Conservation (phyloP, 2,329 filamentous ascomycete genomes). For the Emericellopsis atlantica region DNA sequence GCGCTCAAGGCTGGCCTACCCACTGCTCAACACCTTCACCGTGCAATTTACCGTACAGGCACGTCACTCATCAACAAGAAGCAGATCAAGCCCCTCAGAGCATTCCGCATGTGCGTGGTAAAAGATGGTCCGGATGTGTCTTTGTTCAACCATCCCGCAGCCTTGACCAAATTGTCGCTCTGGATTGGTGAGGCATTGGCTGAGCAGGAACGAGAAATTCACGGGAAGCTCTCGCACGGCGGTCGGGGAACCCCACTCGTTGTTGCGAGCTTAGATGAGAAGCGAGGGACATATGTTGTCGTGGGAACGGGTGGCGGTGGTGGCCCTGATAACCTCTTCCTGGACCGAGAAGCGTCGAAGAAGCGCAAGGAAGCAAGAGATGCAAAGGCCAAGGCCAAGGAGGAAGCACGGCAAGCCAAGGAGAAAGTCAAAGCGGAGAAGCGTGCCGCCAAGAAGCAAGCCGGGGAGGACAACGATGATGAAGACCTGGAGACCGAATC, state of each 20-base stretch:
- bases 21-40: slow-evolving; percentile 78
- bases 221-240: slow-evolving; percentile 55
- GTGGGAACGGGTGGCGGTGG: slow-evolving; percentile 86
- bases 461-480: slow-evolving; percentile 30
- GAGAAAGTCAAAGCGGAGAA: slow-evolving; percentile 49
- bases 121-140: slow-evolving; percentile 85
- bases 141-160: slow-evolving; percentile 88
- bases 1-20: slow-evolving; percentile 64
- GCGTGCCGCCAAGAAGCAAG: slow-evolving; percentile 39
- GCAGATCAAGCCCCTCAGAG: slow-evolving; percentile 82
- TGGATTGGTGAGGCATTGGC: slow-evolving; percentile 90
- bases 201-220: slow-evolving; percentile 71
- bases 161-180: slow-evolving; percentile 81
- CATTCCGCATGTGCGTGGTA: slow-evolving; percentile 91
- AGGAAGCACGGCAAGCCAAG: slow-evolving; percentile 43
- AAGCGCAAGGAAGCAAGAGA: slow-evolving; percentile 51
- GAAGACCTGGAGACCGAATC: slow-evolving; percentile 34
- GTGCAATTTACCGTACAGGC: slow-evolving; percentile 86
- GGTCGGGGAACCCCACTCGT: slow-evolving; percentile 75
- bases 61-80: slow-evolving; percentile 85
- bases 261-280: slow-evolving; percentile 80
- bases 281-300: slow-evolving; percentile 76
- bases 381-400: slow-evolving; percentile 47
- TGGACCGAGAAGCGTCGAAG: slow-evolving; percentile 53
- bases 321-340: slow-evolving; percentile 57